These are phyloP conservation scores for Backusella parvicylindrica DNA, from an alignment of 192 early-diverging fungal species.

Conservation along the genomic window DNA sequence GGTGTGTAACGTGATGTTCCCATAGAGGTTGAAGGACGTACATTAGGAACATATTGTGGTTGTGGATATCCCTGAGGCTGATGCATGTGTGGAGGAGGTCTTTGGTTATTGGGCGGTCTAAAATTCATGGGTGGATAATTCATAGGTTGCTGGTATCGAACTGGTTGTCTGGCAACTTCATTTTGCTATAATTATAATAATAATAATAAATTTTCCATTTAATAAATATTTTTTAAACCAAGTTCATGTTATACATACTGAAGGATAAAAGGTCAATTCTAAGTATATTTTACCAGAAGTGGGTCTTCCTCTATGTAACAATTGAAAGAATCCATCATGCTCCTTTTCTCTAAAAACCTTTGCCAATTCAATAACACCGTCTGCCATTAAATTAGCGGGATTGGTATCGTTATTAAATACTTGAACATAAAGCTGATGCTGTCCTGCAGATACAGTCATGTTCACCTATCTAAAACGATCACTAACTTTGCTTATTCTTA, in stretches of 20 bases:
- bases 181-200: neutral
- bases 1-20: neutral
- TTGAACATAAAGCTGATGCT: neutral
- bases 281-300: conserved; percentile 1
- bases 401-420: conserved; percentile 4
- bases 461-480: conserved; percentile 8
- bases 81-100: neutral
- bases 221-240: neutral
- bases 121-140: neutral
- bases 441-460: neutral
- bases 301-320: neutral
- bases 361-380: neutral
- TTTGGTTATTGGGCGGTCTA: neutral
- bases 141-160: neutral
- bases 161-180: neutral
- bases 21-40: conserved; percentile 1
- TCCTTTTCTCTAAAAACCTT: conserved; percentile 7
- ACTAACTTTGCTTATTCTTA: neutral
- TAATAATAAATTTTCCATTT: neutral
- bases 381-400: conserved; percentile 1
- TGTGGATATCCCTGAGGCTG: neutral
- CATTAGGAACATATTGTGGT: neutral
- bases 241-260: neutral
- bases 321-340: conserved; percentile 2
- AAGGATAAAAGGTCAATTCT: conserved; percentile 10